Base-by-base conservation (phyloP, 2,329 filamentous ascomycete species). In the Nigrograna mackinnonii region DNA sequence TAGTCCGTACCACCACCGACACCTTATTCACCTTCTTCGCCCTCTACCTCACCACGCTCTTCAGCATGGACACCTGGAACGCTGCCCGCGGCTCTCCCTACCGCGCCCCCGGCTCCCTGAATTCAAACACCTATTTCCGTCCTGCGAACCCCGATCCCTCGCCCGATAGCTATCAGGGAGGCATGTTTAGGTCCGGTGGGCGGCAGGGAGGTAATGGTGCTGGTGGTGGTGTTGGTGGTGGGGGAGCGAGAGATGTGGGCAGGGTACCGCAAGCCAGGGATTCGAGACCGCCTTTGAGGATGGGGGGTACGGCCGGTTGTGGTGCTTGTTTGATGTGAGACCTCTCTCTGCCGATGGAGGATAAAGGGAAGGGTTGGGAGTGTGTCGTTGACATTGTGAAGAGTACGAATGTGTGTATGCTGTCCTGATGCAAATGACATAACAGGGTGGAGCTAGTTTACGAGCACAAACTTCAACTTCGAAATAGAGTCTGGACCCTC, bases 11-110 rank as follows among this genome's bases (percentile, higher is more conserved):
- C 44, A 16, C 46, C 37, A 24, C 34, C 38, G 28, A 51, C 50
- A 54, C 60, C 7, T 35, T 66, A 43, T 40, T 59, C 22, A 53
- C 60, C 49, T 69, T 69, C 58, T 20, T 67, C 45, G 61, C 62
- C 21, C 65, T 69, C 36, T 69, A 69, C 50, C 37, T 69, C 33
- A 67, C 66, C n/a, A 69, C 66, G 1, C 61, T 69, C 47, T 69
- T 69, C 59, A 61, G 55, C 40, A 44, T 67, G 41, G 66, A 69
- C 41, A 55, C 63, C 37, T 67, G 60, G 58, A 49, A 61, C 37
- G 64, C 66, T 9, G 66, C 66, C 6, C 58, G 57, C 28, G 47
- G 44, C 32, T 68, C 64, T 2, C 60, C 65, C 1, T 60, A 60
- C 46, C 58, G 65, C 42, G 54, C 54, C 9, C 55, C 60, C 3